A percentile compares a stretch with the other conserved stretches of the same genome.
These are phyloP conservation scores for Penicillium angulare DNA, from an alignment of 495 filamentous ascomycete species.

Conservation along the genomic window DNA sequence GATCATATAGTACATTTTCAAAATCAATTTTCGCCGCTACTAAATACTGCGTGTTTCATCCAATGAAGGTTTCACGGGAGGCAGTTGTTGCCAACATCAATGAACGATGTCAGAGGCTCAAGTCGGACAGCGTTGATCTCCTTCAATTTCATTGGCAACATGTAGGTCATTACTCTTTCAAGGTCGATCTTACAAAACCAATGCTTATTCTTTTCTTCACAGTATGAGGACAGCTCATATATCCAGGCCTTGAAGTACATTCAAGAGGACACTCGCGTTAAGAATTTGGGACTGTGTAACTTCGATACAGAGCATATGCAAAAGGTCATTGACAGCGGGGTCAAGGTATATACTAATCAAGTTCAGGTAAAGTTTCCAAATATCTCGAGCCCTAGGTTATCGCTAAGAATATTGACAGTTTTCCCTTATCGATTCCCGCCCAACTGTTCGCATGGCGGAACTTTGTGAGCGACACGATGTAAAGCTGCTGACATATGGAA, in stretches of 20 bases:
- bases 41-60: conserved; percentile 39
- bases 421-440: conserved; percentile 38
- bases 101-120: conserved; percentile 34
- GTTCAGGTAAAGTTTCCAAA: conserved; percentile 29
- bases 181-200: neutral
- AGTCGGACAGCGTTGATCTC: conserved; percentile 34
- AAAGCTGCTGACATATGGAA: conserved; percentile 45
- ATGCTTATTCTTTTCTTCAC: neutral
- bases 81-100: conserved; percentile 32
- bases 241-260: conserved; percentile 32
- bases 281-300: conserved; percentile 41
- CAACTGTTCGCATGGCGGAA: conserved; percentile 33
- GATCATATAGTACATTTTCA: conserved; percentile 24
- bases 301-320: conserved; percentile 38
- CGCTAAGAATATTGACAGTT: conserved; percentile 23
- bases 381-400: neutral
- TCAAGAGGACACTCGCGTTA: conserved; percentile 28
- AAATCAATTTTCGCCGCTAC: conserved; percentile 36
- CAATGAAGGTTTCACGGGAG: conserved; percentile 27
- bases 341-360: conserved; percentile 37
- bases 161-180: conserved; percentile 21
- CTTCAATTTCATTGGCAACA: conserved; percentile 49
- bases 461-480: conserved; percentile 36
- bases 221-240: conserved; percentile 42
- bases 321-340: conserved; percentile 31